These are phyloP conservation scores for Oxyria digyna DNA, from an alignment of 148 eudicot species.

Conservation along the genomic window DNA sequence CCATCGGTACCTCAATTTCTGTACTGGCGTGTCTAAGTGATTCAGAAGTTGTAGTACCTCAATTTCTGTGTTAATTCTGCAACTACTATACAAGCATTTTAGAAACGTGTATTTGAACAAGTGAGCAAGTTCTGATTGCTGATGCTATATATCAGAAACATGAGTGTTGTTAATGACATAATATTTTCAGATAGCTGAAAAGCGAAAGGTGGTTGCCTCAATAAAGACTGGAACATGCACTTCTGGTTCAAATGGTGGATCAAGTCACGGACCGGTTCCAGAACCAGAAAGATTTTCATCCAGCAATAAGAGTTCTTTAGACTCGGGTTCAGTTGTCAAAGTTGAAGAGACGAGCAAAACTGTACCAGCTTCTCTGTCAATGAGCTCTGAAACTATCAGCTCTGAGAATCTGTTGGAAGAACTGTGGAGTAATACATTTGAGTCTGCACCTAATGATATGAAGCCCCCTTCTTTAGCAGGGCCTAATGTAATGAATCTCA, in stretches of 20 bases:
- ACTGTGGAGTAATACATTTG: conserved; percentile 7
- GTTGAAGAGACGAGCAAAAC: conserved; percentile 8
- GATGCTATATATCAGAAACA: neutral
- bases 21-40: too few relatives aligned
- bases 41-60: conserved; percentile 37
- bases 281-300: conserved; percentile 8
- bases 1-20: too few relatives aligned
- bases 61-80: neutral
- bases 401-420: conserved; percentile 34
- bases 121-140: neutral
- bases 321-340: conserved; percentile 13
- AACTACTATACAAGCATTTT: neutral
- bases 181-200: conserved; percentile 67
- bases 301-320: conserved; percentile 7
- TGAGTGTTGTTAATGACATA: neutral
- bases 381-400: conserved; percentile 15
- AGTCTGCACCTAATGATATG: conserved; percentile 31
- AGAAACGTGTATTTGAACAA: neutral
- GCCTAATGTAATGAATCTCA: conserved; percentile 79
- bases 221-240: conserved; percentile 33
- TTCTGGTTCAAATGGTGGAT: conserved; percentile 6
- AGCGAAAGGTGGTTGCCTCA: conserved; percentile 61
- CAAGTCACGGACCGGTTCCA: conserved; percentile 14
- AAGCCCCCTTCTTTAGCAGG: conserved; percentile 86
- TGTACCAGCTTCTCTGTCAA: conserved; percentile 20